phyloP scores from a whole-genome alignment of 305 asterid genomes.

The Fraxinus platypoda region DNA sequence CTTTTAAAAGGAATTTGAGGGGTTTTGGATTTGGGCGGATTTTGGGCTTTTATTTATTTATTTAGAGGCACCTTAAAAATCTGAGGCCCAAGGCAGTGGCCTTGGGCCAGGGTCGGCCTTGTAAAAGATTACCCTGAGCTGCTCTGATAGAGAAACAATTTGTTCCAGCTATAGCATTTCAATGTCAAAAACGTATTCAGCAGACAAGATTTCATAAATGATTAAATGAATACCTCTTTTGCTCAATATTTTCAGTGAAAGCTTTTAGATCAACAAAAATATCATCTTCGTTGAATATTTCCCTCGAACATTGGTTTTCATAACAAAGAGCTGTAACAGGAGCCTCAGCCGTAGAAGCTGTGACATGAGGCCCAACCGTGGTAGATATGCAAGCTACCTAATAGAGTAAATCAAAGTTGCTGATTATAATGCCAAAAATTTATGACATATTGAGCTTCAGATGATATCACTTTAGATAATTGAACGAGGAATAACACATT shows the following conservation, averaged over 20 bases:
- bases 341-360: constrained; percentile 86
- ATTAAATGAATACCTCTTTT: constrained; percentile 43
- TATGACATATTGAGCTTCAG: not conserved
- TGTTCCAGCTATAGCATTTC: constrained; percentile 15
- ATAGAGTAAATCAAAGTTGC: constrained; percentile 19
- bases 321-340: constrained; percentile 83
- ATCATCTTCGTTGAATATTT: constrained; percentile 60
- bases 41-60: no score
- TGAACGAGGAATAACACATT: not conserved
- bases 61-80: no score
- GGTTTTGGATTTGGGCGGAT: no score
- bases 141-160: constrained; percentile 32
- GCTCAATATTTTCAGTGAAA: constrained; percentile 38
- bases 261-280: constrained; percentile 31
- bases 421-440: not conserved
- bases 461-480: not conserved
- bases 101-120: no score
- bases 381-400: constrained; percentile 74
- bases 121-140: constrained; percentile 30
- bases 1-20: no score
- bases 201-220: not conserved
- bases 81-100: no score
- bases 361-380: constrained; percentile 66
- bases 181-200: constrained; percentile 12
- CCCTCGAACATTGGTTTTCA: constrained; percentile 80